A percentile compares a stretch with the other conserved stretches of the same genome.
Conservation (phyloP, 345 rosid species). For the Gossypium anomalum region DNA sequence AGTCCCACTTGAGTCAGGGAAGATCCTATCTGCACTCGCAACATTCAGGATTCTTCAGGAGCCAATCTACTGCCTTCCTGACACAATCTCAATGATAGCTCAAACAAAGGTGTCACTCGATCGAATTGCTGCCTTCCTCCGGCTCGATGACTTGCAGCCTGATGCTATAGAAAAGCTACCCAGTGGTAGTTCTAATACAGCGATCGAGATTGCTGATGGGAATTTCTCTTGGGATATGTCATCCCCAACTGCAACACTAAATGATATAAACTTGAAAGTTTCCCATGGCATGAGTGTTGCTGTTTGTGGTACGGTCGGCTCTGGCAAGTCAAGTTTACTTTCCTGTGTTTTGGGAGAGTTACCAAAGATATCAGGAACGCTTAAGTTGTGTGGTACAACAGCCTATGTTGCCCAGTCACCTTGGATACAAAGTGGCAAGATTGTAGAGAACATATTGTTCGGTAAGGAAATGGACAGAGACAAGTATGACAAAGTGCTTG, state of each 20-base stretch:
- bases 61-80: slow-evolving; percentile 51
- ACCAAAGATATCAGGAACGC: slow-evolving; percentile 45
- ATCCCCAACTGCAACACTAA: slow-evolving; percentile 33
- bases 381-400: slow-evolving; percentile 46
- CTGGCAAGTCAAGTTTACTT: slow-evolving; percentile 68
- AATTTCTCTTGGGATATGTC: slow-evolving; percentile 55
- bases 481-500: slow-evolving; percentile 45
- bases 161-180: slow-evolving; percentile 27
- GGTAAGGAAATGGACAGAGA: slow-evolving; percentile 47
- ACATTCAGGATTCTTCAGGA: slow-evolving; percentile 46
- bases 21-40: slow-evolving; percentile 60
- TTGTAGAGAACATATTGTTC: slow-evolving; percentile 56
- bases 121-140: slow-evolving; percentile 53
- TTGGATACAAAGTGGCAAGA: slow-evolving; percentile 79
- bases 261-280: slow-evolving; percentile 43
- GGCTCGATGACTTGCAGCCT: slow-evolving; percentile 46
- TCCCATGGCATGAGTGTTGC: slow-evolving; percentile 54
- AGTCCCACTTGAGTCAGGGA: slow-evolving; percentile 53
- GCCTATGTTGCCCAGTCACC: slow-evolving; percentile 75
- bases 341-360: slow-evolving; percentile 65
- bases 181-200: slow-evolving; percentile 26
- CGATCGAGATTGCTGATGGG: slow-evolving; percentile 39
- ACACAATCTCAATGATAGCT: slow-evolving; percentile 44
- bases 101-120: slow-evolving; percentile 61
- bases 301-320: slow-evolving; percentile 71